Evolutionary conservation across 768 basidiomycete species (phyloP), one percentile per base, ranked within the genome.

Genomic region (Boletus rubescentipes): DNA sequence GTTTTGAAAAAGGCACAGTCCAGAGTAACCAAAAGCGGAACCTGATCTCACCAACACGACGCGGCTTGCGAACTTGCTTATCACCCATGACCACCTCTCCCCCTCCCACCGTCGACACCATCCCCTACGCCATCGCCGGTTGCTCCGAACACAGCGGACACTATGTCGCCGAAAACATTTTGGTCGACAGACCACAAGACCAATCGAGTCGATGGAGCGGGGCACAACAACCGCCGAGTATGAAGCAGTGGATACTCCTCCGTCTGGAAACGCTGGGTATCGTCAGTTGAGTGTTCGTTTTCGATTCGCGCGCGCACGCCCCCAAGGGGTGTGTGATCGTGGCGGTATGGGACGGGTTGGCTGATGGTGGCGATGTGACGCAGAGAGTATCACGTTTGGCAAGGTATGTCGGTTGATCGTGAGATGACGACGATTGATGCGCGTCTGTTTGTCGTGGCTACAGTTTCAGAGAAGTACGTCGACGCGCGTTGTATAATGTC

Each of bases 371-470:
- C 23, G 31, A 23, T 53, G 9, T 26, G 43, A 12, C 26, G 16
- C 44, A 91, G 89, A 83, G 65, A 82, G 73, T 49, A 82, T 91
- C 59, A 90, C 84, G 11, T 91, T 92, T 70, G 89, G 91, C 62
- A 92, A 92, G 80, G 89, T 89, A 50, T 38, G 69, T 59, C 30
- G 18, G 38, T n/a, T 2, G 23, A 39, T 26, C 26, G 26, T 15
- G 21, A 26, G 11, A 8, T 38, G n/a, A 5, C 40, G 40, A 16
- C 18, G 20, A 23, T 21, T 54, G 32, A 46, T 47, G 50, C 53
- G 20, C 26, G 39, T 23, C 1, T 12, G 34, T 32, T n/a, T 20
- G 6, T 26, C 18, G 8, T 36, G 4, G 30, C 23, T 48, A 21
- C 51, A 66, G 63, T 64, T 63, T 51, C 62, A 70, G 42, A 59